phyloP scores from a whole-genome alignment of 2,329 filamentous ascomycete genomes.

The Acrocalymma vagum region DNA sequence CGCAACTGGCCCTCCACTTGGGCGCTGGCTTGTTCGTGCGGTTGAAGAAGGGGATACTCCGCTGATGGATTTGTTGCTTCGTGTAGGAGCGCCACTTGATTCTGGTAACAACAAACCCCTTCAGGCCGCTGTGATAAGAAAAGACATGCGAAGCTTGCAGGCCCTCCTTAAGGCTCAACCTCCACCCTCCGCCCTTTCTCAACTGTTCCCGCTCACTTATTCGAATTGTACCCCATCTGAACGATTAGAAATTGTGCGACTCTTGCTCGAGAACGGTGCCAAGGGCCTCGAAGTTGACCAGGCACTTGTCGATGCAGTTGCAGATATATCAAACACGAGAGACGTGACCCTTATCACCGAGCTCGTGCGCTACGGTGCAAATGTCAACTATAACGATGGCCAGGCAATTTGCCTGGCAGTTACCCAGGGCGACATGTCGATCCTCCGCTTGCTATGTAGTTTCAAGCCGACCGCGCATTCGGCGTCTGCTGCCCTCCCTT shows the following conservation, averaged over 20 bases:
- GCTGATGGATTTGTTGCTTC: constrained; percentile 38
- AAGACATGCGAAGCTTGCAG: constrained; percentile 29
- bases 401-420: constrained; percentile 35
- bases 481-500: constrained; percentile 36
- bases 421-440: constrained; percentile 34
- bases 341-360: constrained; percentile 36
- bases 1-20: constrained; percentile 35
- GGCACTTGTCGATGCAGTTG: constrained; percentile 36
- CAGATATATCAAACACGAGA: constrained; percentile 31
- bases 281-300: constrained; percentile 37
- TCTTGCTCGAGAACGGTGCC: constrained; percentile 37
- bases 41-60: constrained; percentile 37
- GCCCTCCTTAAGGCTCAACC: constrained; percentile 30
- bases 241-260: constrained; percentile 25
- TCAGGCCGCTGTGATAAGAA: constrained; percentile 29
- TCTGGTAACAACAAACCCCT: constrained; percentile 27
- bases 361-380: constrained; percentile 31
- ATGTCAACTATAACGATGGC: constrained; percentile 33
- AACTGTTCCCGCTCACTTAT: constrained; percentile 29
- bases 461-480: constrained; percentile 24
- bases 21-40: constrained; percentile 34
- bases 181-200: constrained; percentile 28
- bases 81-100: constrained; percentile 32
- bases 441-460: constrained; percentile 36
- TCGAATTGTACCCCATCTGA: constrained; percentile 28